phyloP scores from a whole-genome alignment of 352 stramenopile genomes.

The Globisporangium megalacanthum region DNA sequence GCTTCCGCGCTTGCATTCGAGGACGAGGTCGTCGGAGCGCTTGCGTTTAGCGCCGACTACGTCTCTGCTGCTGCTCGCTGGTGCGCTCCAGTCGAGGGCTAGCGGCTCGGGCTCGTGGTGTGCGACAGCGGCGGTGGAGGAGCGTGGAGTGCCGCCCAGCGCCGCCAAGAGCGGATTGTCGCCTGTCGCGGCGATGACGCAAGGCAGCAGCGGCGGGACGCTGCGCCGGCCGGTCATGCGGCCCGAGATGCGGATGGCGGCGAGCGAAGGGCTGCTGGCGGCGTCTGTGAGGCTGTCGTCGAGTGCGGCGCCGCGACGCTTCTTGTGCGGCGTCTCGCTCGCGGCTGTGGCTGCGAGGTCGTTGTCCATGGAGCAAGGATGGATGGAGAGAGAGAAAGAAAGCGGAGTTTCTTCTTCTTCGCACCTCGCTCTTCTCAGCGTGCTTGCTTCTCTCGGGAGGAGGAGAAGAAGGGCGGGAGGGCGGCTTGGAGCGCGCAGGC shows the following conservation, averaged over 20 bases:
- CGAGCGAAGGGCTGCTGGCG: not conserved
- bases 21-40: slow-evolving; percentile 5
- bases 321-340: slow-evolving; percentile 1
- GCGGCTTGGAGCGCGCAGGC: too few species aligned
- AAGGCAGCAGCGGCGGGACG: slow-evolving; percentile 20
- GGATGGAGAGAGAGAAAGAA: too few species aligned
- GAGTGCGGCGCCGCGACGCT: not conserved
- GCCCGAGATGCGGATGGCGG: not conserved
- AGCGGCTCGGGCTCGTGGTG: slow-evolving; percentile 40
- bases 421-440: too few species aligned
- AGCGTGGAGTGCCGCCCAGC: slow-evolving; percentile 50
- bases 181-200: slow-evolving; percentile 15
- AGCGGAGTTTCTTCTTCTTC: too few species aligned
- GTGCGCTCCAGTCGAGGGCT: slow-evolving; percentile 23
- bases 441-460: too few species aligned
- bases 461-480: too few species aligned
- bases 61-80: not conserved
- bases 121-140: slow-evolving; percentile 15
- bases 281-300: not conserved
- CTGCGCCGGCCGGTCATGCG: slow-evolving; percentile 8
- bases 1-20: not conserved
- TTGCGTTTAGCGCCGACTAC: slow-evolving; percentile 14
- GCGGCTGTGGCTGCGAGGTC: not conserved
- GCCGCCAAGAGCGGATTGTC: slow-evolving; percentile 65
- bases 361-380: too few species aligned